phyloP scores from a whole-genome alignment of 2,329 filamentous ascomycete species.

The Raffaelea arxii region DNA sequence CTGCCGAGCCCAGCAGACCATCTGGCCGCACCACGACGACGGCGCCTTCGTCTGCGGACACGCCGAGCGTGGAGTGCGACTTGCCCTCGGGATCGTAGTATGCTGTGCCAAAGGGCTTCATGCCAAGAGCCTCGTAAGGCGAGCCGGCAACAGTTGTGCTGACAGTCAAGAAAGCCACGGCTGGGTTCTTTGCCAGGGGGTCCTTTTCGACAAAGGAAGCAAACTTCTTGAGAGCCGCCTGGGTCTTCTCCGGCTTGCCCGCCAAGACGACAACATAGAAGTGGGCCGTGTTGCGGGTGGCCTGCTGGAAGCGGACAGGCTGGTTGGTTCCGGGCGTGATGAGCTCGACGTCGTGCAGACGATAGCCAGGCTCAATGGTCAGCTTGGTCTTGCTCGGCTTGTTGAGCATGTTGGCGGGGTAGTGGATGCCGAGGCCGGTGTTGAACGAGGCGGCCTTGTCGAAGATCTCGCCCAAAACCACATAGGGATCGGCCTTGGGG shows the following conservation, averaged over 20 bases:
- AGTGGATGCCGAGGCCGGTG: slow-evolving; percentile 49
- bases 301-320: slow-evolving; percentile 29
- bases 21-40: slow-evolving; percentile 19
- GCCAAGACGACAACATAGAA: slow-evolving; percentile 33
- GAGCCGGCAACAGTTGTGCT: slow-evolving; percentile 31
- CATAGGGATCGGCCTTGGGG: slow-evolving; percentile 31
- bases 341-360: slow-evolving; percentile 35
- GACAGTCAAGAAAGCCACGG: slow-evolving; percentile 34
- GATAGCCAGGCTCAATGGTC: slow-evolving; percentile 26
- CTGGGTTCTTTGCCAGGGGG: slow-evolving; percentile 15
- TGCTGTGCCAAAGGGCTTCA: slow-evolving; percentile 38
- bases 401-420: slow-evolving; percentile 20
- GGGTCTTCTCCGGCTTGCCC: slow-evolving; percentile 10
- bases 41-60: slow-evolving; percentile 14
- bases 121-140: slow-evolving; percentile 31
- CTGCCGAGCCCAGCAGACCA: slow-evolving; percentile 12
- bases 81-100: slow-evolving; percentile 35
- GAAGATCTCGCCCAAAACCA: slow-evolving; percentile 45
- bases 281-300: slow-evolving; percentile 29
- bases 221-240: slow-evolving; percentile 11
- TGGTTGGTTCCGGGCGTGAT: slow-evolving; percentile 35
- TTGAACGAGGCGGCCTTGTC: slow-evolving; percentile 51
- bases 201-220: slow-evolving; percentile 5
- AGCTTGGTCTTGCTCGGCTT: neutral
- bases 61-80: slow-evolving; percentile 17